Conservation (phyloP, 1,139 yeast species). For the Sugiyamaella neomexicana region DNA sequence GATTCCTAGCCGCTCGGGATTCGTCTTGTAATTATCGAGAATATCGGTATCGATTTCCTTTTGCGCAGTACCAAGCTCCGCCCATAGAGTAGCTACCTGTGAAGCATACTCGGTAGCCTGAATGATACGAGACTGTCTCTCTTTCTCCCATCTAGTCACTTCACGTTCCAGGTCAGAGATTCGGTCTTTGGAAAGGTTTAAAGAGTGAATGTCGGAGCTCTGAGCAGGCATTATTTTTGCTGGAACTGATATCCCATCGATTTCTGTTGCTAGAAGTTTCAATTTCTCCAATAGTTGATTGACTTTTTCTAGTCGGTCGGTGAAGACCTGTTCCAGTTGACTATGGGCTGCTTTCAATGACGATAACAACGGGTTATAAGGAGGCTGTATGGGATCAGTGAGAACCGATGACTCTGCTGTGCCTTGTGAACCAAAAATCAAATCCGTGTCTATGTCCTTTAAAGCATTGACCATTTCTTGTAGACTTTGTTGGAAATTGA, state of each 20-base stretch:
- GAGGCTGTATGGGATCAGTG: slow-evolving; percentile 27
- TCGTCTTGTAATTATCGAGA: slow-evolving; percentile 29
- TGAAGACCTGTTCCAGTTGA: slow-evolving; percentile 27
- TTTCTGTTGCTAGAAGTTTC: slow-evolving; percentile 23
- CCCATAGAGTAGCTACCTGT: slow-evolving; percentile 38
- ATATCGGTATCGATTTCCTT: slow-evolving; percentile 34
- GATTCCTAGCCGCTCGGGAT: slow-evolving; percentile 37
- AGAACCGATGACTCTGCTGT: neutral
- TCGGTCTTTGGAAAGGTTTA: slow-evolving; percentile 24
- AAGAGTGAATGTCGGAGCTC: slow-evolving; percentile 18
- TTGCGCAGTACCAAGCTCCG: slow-evolving; percentile 41
- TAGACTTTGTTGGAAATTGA: slow-evolving; percentile 29
- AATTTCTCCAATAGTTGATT: slow-evolving; percentile 27
- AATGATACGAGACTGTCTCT: slow-evolving; percentile 30
- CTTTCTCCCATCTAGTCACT: slow-evolving; percentile 33
- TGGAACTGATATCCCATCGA: slow-evolving; percentile 29
- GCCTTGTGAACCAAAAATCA: slow-evolving; percentile 17
- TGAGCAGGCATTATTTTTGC: slow-evolving; percentile 24
- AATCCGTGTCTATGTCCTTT: slow-evolving; percentile 31
- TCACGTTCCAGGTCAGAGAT: slow-evolving; percentile 34
- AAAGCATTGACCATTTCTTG: slow-evolving; percentile 34
- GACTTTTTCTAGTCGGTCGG: slow-evolving; percentile 28
- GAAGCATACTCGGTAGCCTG: slow-evolving; percentile 30
- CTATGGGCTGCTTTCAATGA: slow-evolving; percentile 26
- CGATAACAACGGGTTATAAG: slow-evolving; percentile 25